These are phyloP conservation scores for Candida silvatica DNA, from an alignment of 805 yeast species.

Conservation along the genomic window DNA sequence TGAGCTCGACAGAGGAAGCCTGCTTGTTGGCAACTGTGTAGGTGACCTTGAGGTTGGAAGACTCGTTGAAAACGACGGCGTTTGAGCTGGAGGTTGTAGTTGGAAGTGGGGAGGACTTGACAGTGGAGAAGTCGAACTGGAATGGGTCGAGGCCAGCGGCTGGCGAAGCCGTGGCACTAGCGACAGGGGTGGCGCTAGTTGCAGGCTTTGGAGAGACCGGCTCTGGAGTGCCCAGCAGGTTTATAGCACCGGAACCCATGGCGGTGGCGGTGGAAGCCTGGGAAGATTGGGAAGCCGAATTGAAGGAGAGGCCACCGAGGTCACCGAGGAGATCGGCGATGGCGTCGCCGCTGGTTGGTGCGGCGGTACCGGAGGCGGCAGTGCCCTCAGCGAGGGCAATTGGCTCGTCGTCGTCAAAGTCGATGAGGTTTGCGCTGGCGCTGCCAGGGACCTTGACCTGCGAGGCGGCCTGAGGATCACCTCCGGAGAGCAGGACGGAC, in stretches of 20 bases:
- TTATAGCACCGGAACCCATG: conserved; percentile 22
- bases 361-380: conserved; percentile 15
- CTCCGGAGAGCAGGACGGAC: conserved; percentile 55
- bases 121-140: conserved; percentile 22
- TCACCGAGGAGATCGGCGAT: conserved; percentile 70
- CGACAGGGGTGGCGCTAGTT: conserved; percentile 2
- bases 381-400: conserved; percentile 3
- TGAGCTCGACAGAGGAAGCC: conserved; percentile 9
- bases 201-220: conserved; percentile 4
- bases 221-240: conserved; percentile 22
- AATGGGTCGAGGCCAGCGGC: conserved; percentile 23
- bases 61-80: conserved; percentile 8
- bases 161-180: conserved; percentile 5
- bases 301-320: conserved; percentile 52
- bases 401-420: conserved; percentile 56
- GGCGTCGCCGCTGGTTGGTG: conserved; percentile 32
- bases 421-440: conserved; percentile 43
- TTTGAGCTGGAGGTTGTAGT: conserved; percentile 3
- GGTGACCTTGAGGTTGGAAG: conserved; percentile 17
- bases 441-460: conserved; percentile 25
- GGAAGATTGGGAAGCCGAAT: conserved; percentile 9
- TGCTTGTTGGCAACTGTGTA: conserved; percentile 13
- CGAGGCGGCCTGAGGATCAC: conserved; percentile 47
- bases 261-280: conserved; percentile 8
- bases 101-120: conserved; percentile 3